Conservation (phyloP, 2,329 filamentous ascomycete genomes). For the Phialemonium atrogriseum region DNA sequence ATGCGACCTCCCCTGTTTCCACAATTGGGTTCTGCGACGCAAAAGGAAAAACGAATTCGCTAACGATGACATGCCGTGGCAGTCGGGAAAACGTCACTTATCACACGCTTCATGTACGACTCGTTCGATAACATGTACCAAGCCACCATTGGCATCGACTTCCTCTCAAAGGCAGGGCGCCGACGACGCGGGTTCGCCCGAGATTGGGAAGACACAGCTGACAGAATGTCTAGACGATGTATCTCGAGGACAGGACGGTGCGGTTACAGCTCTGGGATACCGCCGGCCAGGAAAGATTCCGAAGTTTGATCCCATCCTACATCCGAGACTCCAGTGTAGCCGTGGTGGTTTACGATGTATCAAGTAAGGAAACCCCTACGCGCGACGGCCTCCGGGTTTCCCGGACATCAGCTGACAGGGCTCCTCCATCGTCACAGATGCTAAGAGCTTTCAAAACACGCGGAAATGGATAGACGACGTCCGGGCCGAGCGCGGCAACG, state of each 20-base stretch:
- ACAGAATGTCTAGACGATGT: slow-evolving; percentile 69
- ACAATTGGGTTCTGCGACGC: background rate
- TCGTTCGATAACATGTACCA: slow-evolving; percentile 99
- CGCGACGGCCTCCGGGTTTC: background rate
- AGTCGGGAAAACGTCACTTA: slow-evolving; percentile 98
- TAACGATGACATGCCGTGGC: slow-evolving; percentile 12
- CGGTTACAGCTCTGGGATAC: slow-evolving; percentile 98
- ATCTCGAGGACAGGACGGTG: slow-evolving; percentile 96
- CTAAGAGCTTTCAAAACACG: slow-evolving; percentile 97
- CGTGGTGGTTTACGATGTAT: slow-evolving; percentile 98
- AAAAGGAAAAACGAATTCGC: too few species aligned
- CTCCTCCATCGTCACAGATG: slow-evolving; percentile 42
- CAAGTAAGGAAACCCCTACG: slow-evolving; percentile 44
- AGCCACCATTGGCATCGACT: slow-evolving; percentile 98
- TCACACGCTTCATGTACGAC: slow-evolving; percentile 99
- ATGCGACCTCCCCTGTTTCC: slow-evolving; percentile 28
- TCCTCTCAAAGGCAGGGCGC: slow-evolving; percentile 80
- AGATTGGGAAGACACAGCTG: too few species aligned
- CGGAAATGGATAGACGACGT: slow-evolving; percentile 99
- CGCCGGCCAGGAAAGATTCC: slow-evolving; percentile 93
- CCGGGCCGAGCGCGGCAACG: slow-evolving; percentile 89
- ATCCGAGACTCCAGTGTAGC: slow-evolving; percentile 97
- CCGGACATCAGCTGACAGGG: slow-evolving; percentile 12
- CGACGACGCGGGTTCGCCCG: too few species aligned
- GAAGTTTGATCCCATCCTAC: slow-evolving; percentile 94